A percentile compares a stretch with the other conserved stretches of the same genome.
Conservation (phyloP, 2,329 filamentous ascomycete genomes). For the Fusarium anthophilum region DNA sequence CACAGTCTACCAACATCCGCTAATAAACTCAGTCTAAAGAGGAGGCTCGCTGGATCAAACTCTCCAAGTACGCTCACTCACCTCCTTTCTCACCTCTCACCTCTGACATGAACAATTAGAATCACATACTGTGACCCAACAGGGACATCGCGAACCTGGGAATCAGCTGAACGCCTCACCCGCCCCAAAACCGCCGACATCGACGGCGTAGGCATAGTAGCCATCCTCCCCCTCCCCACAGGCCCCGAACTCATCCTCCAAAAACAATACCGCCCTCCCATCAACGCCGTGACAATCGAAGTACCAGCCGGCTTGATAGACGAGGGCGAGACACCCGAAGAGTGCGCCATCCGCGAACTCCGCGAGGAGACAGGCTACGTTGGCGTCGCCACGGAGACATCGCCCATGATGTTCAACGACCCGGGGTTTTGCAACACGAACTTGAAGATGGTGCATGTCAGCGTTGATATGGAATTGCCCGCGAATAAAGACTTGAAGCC, state of each 20-base stretch:
- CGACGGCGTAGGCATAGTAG: constrained; percentile 78
- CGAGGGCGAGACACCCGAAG: constrained; percentile 67
- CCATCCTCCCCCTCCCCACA: constrained; percentile 67
- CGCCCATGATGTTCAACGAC: constrained; percentile 74
- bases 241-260: constrained; percentile 69
- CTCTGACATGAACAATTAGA: constrained; percentile 47
- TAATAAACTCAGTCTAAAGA: constrained; percentile 51
- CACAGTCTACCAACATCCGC: not conserved
- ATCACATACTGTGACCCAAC: constrained; percentile 72
- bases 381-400: constrained; percentile 63
- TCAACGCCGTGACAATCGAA: constrained; percentile 69
- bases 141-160: constrained; percentile 70
- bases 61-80: constrained; percentile 59
- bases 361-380: constrained; percentile 75
- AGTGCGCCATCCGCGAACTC: constrained; percentile 71
- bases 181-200: constrained; percentile 69
- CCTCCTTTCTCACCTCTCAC: not conserved
- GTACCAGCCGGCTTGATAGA: constrained; percentile 73
- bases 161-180: constrained; percentile 76
- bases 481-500: constrained; percentile 76
- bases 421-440: constrained; percentile 75
- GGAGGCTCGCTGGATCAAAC: constrained; percentile 69
- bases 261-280: constrained; percentile 72
- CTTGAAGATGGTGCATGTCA: constrained; percentile 75
- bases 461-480: constrained; percentile 73